Evolutionary conservation across 1,284 basidiomycete genomes (phyloP).

Genomic region (Trichosporon faecale): DNA sequence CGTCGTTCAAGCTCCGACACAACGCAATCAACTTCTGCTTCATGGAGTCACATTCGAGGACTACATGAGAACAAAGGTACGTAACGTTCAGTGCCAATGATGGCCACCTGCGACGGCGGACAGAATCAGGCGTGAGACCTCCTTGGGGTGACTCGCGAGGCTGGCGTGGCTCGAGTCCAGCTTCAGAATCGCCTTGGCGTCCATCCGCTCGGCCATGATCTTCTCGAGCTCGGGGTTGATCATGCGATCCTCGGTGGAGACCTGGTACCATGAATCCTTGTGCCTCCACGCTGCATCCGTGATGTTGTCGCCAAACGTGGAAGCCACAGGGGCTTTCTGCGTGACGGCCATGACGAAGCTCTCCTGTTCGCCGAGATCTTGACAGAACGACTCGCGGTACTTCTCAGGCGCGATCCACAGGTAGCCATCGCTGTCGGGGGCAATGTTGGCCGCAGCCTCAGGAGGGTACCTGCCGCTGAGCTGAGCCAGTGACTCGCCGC

Average conservation of each 20-base stretch:
- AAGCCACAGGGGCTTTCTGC: constrained; percentile 2
- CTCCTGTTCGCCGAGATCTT: neutral
- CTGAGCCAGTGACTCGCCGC: neutral
- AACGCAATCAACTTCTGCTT: too few species aligned
- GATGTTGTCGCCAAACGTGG: neutral
- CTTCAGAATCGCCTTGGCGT: neutral
- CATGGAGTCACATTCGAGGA: too few species aligned
- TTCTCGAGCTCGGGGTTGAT: neutral
- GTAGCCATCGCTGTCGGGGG: neutral
- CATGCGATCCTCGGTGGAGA: neutral
- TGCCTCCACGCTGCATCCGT: neutral
- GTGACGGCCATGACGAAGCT: constrained; percentile 3
- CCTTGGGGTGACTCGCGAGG: neutral
- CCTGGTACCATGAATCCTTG: constrained; percentile 5
- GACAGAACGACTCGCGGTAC: neutral
- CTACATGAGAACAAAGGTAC: too few species aligned
- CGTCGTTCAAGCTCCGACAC: too few species aligned
- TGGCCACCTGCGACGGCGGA: too few species aligned
- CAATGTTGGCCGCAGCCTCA: neutral
- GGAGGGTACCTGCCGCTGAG: neutral
- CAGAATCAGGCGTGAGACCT: neutral
- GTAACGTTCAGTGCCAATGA: too few species aligned
- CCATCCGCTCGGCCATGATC: neutral
- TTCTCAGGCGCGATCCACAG: neutral
- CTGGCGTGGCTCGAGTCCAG: neutral